Conservation (phyloP, 306 rosid genomes). For the Vachellia pachyceras region DNA sequence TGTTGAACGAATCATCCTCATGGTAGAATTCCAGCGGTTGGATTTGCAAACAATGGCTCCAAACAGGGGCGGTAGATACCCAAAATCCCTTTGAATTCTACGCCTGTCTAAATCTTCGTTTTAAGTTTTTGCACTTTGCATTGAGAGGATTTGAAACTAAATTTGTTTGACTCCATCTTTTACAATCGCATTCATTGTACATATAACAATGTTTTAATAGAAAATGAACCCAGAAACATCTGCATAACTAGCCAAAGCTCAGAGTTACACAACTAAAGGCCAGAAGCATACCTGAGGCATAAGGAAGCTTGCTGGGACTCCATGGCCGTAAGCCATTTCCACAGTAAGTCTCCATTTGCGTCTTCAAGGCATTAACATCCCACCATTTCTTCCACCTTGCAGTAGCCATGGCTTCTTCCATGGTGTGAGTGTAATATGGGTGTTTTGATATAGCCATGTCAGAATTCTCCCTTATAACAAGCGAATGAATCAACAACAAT, state of each 20-base stretch:
- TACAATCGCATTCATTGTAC: not conserved
- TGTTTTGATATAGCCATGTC: constrained; percentile 94
- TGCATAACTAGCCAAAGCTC: not conserved
- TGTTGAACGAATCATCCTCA: no score
- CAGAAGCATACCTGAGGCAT: constrained; percentile 63
- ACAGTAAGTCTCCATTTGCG: constrained; percentile 93
- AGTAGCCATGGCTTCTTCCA: constrained; percentile 97
- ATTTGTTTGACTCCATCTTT: not conserved
- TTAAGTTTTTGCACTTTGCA: not conserved
- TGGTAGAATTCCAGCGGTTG: no score
- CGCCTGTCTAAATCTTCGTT: not conserved
- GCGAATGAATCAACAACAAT: constrained; percentile 76
- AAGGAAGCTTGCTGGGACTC: constrained; percentile 69
- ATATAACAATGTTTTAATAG: not conserved
- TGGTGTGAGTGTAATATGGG: constrained; percentile 73
- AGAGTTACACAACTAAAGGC: not conserved
- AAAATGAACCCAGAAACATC: not conserved
- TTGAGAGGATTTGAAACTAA: not conserved
- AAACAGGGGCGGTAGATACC: no score
- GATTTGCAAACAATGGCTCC: no score
- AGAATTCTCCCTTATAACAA: constrained; percentile 62
- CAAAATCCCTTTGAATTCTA: not conserved
- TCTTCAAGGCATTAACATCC: constrained; percentile 78
- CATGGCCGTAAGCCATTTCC: constrained; percentile 83
- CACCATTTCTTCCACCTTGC: constrained; percentile 95